Conservation (phyloP, 441 rosid genomes). For the Populus hybrid region DNA sequence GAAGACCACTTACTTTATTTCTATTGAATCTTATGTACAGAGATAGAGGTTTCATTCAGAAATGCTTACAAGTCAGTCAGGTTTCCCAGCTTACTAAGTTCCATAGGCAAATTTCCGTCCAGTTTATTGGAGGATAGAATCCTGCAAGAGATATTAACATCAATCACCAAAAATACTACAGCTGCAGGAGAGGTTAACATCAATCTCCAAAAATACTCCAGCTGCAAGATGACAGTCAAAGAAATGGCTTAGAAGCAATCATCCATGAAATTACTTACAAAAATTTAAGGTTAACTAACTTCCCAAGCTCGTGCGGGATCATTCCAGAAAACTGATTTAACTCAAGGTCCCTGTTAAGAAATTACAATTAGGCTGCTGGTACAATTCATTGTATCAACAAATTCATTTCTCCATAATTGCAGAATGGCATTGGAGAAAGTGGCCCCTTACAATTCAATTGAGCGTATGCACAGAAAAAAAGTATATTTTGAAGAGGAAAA, state of each 20-base stretch:
- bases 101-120: slow-evolving; percentile 35
- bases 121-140: slow-evolving; percentile 40
- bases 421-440: neutral
- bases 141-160: slow-evolving; percentile 23
- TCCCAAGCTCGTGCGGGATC: slow-evolving; percentile 55
- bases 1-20: neutral
- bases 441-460: neutral
- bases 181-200: neutral
- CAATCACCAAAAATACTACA: neutral
- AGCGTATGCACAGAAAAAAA: neutral
- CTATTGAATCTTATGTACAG: neutral
- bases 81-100: slow-evolving; percentile 33
- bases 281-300: slow-evolving; percentile 38
- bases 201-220: neutral
- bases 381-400: neutral
- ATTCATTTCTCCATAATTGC: neutral
- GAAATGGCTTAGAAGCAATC: neutral
- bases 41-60: neutral
- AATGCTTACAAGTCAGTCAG: slow-evolving; percentile 41
- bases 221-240: neutral
- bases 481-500: neutral
- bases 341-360: slow-evolving; percentile 48
- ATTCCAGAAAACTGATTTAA: slow-evolving; percentile 57
- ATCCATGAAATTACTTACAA: slow-evolving; percentile 41
- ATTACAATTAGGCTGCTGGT: neutral